Evolutionary conservation across 2,329 filamentous ascomycete species (phyloP), one percentile per base, ranked within the genome.

Genomic region (Celoporthe dispersa): DNA sequence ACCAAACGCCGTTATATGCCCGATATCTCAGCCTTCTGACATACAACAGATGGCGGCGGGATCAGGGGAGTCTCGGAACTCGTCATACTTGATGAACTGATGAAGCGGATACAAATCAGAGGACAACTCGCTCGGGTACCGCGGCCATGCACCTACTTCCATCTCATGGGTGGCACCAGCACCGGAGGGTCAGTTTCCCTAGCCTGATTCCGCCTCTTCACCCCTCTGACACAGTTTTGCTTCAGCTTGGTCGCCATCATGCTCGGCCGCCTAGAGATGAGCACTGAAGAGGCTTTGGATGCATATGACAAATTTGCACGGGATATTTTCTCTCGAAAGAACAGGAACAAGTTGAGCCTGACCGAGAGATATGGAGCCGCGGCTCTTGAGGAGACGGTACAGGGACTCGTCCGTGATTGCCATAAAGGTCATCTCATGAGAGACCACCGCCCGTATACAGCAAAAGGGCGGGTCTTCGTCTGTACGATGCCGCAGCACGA

Each of bases 201-300:
- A n/a, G n/a, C n/a, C n/a, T n/a, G n/a, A n/a, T n/a, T n/a, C n/a
- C n/a, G n/a, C n/a, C n/a, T n/a, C n/a, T n/a, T n/a, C n/a, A n/a
- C n/a, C n/a, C n/a, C n/a, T 66, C 31, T 69, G 48, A 39, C n/a
- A 35, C n/a, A n/a, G 7, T n/a, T 25, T 31, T 72, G 35, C 4
- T 39, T 12, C 68, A 84, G 83, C 0, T 75, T 85, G 11, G 81
- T 85, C 12, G 83, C 84, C 2, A 80, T 86, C 44, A 82, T 86
- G 79, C 78, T 85, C 6, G 83, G 83, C 1, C 79, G 82, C 2
- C 75, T 86, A 0, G 74, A 80, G 39, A 83, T 86, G 81, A 79
- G 77, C 35, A 78, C 84, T 11, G 71, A 77, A 33, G 80, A 85
- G 25, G 84, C 82, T 39, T 80, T 84, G 22, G 69, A 76, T 2